A percentile compares a stretch with the other conserved stretches of the same genome.
These are phyloP conservation scores for Botryotinia globosa DNA, from an alignment of 2,329 filamentous ascomycete species.

Conservation along the genomic window DNA sequence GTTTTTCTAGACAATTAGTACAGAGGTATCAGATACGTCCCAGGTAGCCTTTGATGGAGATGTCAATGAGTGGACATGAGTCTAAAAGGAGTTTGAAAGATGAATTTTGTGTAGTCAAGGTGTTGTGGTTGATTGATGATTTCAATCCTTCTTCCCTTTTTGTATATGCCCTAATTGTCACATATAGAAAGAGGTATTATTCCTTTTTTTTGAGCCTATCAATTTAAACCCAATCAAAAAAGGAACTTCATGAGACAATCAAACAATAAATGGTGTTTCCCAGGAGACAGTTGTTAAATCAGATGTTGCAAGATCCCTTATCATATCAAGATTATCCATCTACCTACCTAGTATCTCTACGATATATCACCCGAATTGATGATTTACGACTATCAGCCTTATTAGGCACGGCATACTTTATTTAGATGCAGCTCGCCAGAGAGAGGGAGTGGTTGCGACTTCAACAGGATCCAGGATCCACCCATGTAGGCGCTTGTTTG, in stretches of 20 bases:
- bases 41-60: background rate
- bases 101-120: background rate
- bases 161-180: background rate
- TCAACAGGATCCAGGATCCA: slow-evolving; percentile 11
- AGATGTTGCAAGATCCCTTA: background rate
- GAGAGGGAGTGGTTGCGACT: background rate
- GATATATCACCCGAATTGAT: background rate
- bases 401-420: background rate
- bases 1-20: background rate
- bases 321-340: background rate
- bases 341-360: background rate
- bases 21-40: background rate
- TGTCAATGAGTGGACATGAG: background rate
- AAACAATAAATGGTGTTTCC: slow-evolving; percentile 1
- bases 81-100: background rate
- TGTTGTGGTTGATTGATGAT: background rate
- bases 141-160: background rate
- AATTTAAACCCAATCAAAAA: background rate
- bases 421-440: slow-evolving; percentile 4
- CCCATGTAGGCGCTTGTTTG: slow-evolving; percentile 17
- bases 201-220: background rate
- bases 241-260: background rate
- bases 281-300: background rate
- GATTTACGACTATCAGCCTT: slow-evolving; percentile 17
- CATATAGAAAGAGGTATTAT: background rate